Evolutionary conservation across 2,329 filamentous ascomycete genomes (phyloP).

Genomic region (Curvularia sp.): DNA sequence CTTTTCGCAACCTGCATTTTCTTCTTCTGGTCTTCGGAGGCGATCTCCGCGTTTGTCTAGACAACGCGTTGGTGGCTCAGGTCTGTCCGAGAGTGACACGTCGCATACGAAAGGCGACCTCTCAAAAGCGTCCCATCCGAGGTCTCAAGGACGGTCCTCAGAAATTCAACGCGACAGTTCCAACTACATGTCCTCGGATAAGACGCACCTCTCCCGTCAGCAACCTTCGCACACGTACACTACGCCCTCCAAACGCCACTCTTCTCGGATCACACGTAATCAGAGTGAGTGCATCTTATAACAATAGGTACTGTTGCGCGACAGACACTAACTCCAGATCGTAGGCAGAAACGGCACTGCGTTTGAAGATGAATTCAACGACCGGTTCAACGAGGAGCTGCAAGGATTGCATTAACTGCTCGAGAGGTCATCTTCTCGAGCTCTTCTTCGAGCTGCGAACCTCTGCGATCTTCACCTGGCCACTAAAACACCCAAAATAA

Average conservation of each 20-base stretch:
- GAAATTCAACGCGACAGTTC: not conserved
- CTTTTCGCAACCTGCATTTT: not conserved
- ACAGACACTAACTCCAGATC: not conserved
- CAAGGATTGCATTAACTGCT: not conserved
- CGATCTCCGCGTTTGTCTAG: not conserved
- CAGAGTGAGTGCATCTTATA: conserved; percentile 8
- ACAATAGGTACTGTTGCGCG: not conserved
- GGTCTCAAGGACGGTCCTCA: conserved; percentile 1
- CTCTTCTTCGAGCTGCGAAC: not conserved
- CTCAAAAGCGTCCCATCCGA: not conserved
- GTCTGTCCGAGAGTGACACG: not conserved
- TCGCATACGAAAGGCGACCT: not conserved
- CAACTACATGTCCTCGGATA: conserved; percentile 1
- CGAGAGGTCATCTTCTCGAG: not conserved
- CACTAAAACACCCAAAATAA: not conserved
- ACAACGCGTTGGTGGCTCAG: not conserved
- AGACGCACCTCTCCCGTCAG: conserved; percentile 3
- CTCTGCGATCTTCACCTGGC: too few relatives aligned
- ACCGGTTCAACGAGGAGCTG: conserved; percentile 20
- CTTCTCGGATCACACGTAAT: conserved; percentile 15
- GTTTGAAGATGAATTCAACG: conserved; percentile 8
- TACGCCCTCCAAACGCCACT: conserved; percentile 1
- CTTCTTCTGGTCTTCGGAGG: not conserved
- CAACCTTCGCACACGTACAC: not conserved
- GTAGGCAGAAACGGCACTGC: conserved; percentile 14